These are phyloP conservation scores for Rhizodiscina lignyota DNA, from an alignment of 495 filamentous ascomycete genomes.

Conservation along the genomic window DNA sequence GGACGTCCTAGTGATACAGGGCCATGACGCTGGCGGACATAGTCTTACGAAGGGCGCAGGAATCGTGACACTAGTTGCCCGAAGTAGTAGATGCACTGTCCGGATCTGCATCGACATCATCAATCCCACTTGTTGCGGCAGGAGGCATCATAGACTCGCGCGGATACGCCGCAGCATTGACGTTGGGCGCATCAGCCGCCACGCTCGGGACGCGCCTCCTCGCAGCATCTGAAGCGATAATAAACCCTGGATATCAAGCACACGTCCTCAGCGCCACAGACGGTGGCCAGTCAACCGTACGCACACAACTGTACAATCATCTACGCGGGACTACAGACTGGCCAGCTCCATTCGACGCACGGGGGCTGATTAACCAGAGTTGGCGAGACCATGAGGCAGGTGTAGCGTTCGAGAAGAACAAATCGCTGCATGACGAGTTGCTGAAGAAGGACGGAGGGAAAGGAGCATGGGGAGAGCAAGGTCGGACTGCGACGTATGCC, in stretches of 20 bases:
- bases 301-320: slow-evolving; percentile 54
- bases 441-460: slow-evolving; percentile 13
- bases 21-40: slow-evolving; percentile 60
- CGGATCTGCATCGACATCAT: slow-evolving; percentile 2
- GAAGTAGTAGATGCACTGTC: slow-evolving; percentile 39
- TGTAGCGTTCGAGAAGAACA: slow-evolving; percentile 37
- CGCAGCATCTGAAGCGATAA: slow-evolving; percentile 43
- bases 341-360: slow-evolving; percentile 45
- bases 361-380: slow-evolving; percentile 45
- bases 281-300: slow-evolving; percentile 43
- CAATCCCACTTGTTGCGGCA: slow-evolving; percentile 45
- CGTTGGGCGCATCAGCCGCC: slow-evolving; percentile 47
- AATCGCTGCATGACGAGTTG: slow-evolving; percentile 38
- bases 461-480: slow-evolving; percentile 44
- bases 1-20: slow-evolving; percentile 62
- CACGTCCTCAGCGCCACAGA: slow-evolving; percentile 43
- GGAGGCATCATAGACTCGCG: slow-evolving; percentile 57
- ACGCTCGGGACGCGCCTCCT: slow-evolving; percentile 61
- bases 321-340: slow-evolving; percentile 51
- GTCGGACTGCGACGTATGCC: slow-evolving; percentile 57
- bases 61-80: slow-evolving; percentile 37
- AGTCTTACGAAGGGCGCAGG: slow-evolving; percentile 43
- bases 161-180: slow-evolving; percentile 46
- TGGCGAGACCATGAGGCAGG: slow-evolving; percentile 41
- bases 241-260: slow-evolving; percentile 39